phyloP scores from a whole-genome alignment of 805 yeast genomes.

The Torulaspora indica region DNA sequence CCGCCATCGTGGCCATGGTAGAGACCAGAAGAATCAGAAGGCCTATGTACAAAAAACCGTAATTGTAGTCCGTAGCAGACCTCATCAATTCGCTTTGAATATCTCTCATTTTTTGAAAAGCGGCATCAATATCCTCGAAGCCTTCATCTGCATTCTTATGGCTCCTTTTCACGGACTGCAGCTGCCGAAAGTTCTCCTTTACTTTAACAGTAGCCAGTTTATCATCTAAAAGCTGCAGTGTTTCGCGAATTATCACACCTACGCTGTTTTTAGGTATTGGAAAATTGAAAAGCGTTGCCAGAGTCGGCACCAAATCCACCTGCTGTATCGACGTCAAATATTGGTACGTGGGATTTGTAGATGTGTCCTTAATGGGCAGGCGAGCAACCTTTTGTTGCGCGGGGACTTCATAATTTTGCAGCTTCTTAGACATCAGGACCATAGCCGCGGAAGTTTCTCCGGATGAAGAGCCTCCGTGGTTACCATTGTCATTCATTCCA shows the following conservation, averaged over 20 bases:
- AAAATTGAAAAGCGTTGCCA: constrained; percentile 71
- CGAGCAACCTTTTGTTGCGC: constrained; percentile 11
- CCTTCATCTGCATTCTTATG: constrained; percentile 2
- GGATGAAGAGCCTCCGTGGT: constrained; percentile 91
- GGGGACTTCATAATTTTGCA: constrained; percentile 35
- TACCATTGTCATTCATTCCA: constrained; percentile 94
- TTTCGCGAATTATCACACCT: constrained; percentile 61
- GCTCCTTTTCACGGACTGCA: constrained; percentile 35
- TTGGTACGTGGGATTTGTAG: constrained; percentile 40
- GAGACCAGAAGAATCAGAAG: constrained; percentile 20
- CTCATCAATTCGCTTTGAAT: constrained; percentile 51
- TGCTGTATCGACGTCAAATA: constrained; percentile 66
- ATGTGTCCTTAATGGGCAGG: constrained; percentile 15
- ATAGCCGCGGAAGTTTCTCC: constrained; percentile 92
- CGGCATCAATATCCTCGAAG: constrained; percentile 17
- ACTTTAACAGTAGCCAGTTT: constrained; percentile 33
- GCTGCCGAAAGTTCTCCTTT: constrained; percentile 54
- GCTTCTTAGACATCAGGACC: constrained; percentile 59
- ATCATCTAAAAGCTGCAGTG: constrained; percentile 50
- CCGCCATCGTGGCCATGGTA: constrained; percentile 11
- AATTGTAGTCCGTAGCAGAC: constrained; percentile 70
- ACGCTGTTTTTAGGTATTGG: constrained; percentile 89
- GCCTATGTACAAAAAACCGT: constrained; percentile 42
- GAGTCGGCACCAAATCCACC: constrained; percentile 89
- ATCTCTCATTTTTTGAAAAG: constrained; percentile 39